Evolutionary conservation across 305 asterid species (phyloP), one percentile per base, ranked within the genome.

Genomic region (Fraxinus dipetala): DNA sequence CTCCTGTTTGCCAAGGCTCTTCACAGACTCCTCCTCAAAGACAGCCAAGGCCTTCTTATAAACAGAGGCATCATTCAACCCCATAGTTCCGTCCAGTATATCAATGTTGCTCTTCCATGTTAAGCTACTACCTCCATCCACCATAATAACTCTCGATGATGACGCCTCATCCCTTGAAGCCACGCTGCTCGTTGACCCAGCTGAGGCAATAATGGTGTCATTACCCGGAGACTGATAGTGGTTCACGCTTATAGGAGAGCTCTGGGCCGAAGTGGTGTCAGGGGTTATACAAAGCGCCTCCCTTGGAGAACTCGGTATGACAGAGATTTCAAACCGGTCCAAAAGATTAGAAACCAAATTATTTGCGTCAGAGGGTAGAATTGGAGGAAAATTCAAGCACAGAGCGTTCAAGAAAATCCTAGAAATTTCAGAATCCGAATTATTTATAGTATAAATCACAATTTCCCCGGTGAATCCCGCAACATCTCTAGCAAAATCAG

Each of bases 1-100:
- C 85, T 92, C 98, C 81, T 91, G 97, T 79, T 91, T 93, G 87
- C 92, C 97, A 75, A 96, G 94, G 86, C 88, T 84, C 91, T 93
- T 97, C 75, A 93, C 54, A 0, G 94, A 78, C 87, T 95, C 98
- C 72, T 92, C 91, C 87, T 93, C 97, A 76, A 93, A 91, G 61
- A 90, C 72, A 22, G 86, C 84, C 81, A 88, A 81, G 32, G 84
- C 83, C 84, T 88, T 90, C 92, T 87, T 91, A 82, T 84, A 80
- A 35, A 86, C 85, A 6, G 86, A 70, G 14, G 65, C 67, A 31
- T 87, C 93, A 84, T 31, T 84, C 78, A 81, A 43, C 34, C 90
- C 94, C 79, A 75, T 80, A 80, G 51, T 85, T 63, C 88, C 79
- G 79, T 87, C 84, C 84, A 87, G 77, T 69, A 90, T 65, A 78